These are phyloP conservation scores for Ulmus americana DNA, from an alignment of 331 rosid genomes.

Conservation along the genomic window DNA sequence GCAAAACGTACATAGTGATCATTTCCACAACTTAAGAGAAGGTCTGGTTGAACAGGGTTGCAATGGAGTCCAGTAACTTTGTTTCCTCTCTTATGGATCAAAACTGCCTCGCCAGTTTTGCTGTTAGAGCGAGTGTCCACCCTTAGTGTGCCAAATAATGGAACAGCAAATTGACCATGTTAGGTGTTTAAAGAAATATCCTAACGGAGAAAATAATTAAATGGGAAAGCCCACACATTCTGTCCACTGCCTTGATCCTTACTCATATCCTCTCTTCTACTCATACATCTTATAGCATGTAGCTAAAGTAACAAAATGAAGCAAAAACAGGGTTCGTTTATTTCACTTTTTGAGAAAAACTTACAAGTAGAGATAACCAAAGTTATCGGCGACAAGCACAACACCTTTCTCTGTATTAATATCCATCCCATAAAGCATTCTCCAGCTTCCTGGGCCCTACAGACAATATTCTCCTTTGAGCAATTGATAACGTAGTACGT, in stretches of 20 bases:
- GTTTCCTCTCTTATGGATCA: constrained; percentile 83
- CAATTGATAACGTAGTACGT: not conserved
- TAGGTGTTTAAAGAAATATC: not conserved
- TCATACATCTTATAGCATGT: not conserved
- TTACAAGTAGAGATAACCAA: constrained; percentile 73
- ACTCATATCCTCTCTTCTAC: not conserved
- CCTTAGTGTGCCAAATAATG: constrained; percentile 37
- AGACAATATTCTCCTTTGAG: constrained; percentile 2
- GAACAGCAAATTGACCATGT: constrained; percentile 1
- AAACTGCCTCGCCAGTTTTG: constrained; percentile 51
- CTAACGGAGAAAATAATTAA: not conserved
- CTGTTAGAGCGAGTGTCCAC: constrained; percentile 66
- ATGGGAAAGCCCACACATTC: not conserved
- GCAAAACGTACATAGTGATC: constrained; percentile 78
- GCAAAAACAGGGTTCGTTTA: not conserved
- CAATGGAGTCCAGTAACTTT: constrained; percentile 90
- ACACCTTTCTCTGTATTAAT: constrained; percentile 63
- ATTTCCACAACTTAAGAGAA: constrained; percentile 83
- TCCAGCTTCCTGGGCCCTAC: constrained; percentile 71
- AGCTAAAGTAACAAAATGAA: not conserved
- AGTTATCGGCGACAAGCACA: constrained; percentile 76
- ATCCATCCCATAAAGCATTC: constrained; percentile 97
- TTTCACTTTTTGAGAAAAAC: constrained; percentile 19
- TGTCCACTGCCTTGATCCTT: not conserved
- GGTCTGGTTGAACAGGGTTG: constrained; percentile 89